These are phyloP conservation scores for Saccharomycopsis amapae DNA, from an alignment of 805 yeast genomes.

Conservation along the genomic window DNA sequence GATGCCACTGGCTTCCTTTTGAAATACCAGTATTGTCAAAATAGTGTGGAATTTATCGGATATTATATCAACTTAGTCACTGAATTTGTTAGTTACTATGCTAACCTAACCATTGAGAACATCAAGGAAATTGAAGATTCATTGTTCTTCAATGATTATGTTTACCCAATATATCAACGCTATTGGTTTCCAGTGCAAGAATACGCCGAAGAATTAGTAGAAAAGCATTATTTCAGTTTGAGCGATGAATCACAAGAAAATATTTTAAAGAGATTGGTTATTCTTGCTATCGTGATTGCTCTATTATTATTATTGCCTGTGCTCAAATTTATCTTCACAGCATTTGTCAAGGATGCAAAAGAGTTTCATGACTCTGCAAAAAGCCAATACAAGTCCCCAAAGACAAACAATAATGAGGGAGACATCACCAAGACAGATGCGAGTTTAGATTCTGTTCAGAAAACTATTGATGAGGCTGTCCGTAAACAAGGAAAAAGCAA, in stretches of 20 bases:
- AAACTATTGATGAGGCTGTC: too few relatives aligned
- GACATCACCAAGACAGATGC: too few relatives aligned
- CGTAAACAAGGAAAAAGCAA: too few relatives aligned
- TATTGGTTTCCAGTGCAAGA: too few relatives aligned
- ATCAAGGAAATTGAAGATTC: background rate
- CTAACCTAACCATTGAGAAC: background rate
- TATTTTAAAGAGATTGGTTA: background rate
- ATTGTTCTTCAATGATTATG: constrained; percentile 5
- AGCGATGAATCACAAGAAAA: constrained; percentile 6
- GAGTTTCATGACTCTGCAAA: constrained; percentile 12
- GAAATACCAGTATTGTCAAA: too few relatives aligned
- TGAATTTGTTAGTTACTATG: background rate
- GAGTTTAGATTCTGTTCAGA: too few relatives aligned
- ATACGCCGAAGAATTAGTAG: constrained; percentile 6
- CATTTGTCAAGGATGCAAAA: constrained; percentile 11
- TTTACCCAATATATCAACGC: constrained; percentile 7
- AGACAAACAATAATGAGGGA: too few relatives aligned
- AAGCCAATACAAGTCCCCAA: constrained; percentile 4
- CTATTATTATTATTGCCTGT: constrained; percentile 4
- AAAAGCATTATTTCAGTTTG: constrained; percentile 9
- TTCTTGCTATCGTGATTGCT: background rate
- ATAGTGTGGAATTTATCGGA: too few relatives aligned
- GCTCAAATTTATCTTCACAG: background rate
- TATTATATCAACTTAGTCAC: too few relatives aligned
- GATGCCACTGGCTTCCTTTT: too few relatives aligned